Conservation (phyloP, 2,329 filamentous ascomycete genomes). For the Stemphylium vesicarium region DNA sequence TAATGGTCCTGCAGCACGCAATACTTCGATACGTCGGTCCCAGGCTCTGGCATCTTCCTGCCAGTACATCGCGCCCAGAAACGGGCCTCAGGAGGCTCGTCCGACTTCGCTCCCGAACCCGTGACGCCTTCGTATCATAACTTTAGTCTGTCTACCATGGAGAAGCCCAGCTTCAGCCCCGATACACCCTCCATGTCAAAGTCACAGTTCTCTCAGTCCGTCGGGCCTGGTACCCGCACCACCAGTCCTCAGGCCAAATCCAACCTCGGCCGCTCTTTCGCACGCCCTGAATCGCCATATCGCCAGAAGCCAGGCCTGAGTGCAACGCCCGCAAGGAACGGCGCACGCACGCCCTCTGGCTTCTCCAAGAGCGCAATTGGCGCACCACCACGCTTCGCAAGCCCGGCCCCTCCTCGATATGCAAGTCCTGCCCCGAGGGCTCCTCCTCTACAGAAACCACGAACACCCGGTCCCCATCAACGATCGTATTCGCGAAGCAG, state of each 20-base stretch:
- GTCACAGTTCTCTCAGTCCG: slow-evolving; percentile 85
- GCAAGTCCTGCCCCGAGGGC: slow-evolving; percentile 65
- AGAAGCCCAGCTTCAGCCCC: slow-evolving; percentile 46
- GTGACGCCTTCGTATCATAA: slow-evolving; percentile 66
- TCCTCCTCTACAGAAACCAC: slow-evolving; percentile 58
- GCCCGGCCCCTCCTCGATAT: slow-evolving; percentile 65
- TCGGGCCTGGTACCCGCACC: slow-evolving; percentile 73
- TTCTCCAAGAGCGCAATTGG: slow-evolving; percentile 61
- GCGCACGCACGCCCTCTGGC: slow-evolving; percentile 61
- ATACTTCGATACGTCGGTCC: slow-evolving; percentile 81
- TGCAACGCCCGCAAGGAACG: slow-evolving; percentile 58
- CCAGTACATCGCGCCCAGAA: slow-evolving; percentile 81
- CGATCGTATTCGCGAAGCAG: slow-evolving; percentile 56
- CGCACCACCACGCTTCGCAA: slow-evolving; percentile 65
- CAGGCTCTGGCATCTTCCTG: slow-evolving; percentile 91
- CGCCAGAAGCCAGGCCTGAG: slow-evolving; percentile 60
- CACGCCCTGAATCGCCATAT: slow-evolving; percentile 85
- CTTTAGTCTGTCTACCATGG: slow-evolving; percentile 65
- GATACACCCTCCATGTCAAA: slow-evolving; percentile 70
- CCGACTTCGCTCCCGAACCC: slow-evolving; percentile 69
- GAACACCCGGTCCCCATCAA: slow-evolving; percentile 47
- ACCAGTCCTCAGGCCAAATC: slow-evolving; percentile 74
- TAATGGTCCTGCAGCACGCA: slow-evolving; percentile 51
- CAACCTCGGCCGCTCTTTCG: slow-evolving; percentile 72
- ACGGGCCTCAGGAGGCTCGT: slow-evolving; percentile 64